Percentiles rank a stretch among this genome's conserved stretches.
Evolutionary conservation across 140 eudicot genomes (phyloP).

Genomic region (Flaveria floridana): DNA sequence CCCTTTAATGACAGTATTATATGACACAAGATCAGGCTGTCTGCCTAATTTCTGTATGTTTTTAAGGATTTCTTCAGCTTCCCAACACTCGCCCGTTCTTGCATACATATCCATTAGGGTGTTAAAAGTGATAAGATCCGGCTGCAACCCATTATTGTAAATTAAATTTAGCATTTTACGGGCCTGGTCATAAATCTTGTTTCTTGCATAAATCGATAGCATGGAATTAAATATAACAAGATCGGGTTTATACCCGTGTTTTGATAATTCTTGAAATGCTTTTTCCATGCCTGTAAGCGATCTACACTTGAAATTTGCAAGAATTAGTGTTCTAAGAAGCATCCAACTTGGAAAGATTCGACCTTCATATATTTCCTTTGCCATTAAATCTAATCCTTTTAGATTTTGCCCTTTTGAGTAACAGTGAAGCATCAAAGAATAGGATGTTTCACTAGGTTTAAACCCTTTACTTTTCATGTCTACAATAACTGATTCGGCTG

Average conservation of each 20-base stretch:
- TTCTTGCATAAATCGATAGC: constrained; percentile 77
- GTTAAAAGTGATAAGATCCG: constrained; percentile 84
- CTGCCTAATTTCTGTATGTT: constrained; percentile 52
- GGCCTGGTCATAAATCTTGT: constrained; percentile 74
- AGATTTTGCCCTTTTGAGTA: constrained; percentile 71
- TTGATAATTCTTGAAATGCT: constrained; percentile 67
- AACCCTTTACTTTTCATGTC: constrained; percentile 88
- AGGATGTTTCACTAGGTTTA: constrained; percentile 75
- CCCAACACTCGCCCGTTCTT: constrained; percentile 87
- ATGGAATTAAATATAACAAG: constrained; percentile 70
- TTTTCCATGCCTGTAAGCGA: constrained; percentile 72
- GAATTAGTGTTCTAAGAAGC: constrained; percentile 77
- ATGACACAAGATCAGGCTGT: constrained; percentile 87
- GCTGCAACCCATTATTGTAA: constrained; percentile 66
- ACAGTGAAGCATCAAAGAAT: constrained; percentile 78
- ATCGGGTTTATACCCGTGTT: constrained; percentile 77
- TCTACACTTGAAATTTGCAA: constrained; percentile 75
- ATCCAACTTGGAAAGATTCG: constrained; percentile 82
- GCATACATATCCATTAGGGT: constrained; percentile 96
- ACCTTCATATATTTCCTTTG: constrained; percentile 70
- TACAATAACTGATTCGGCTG: constrained; percentile 61
- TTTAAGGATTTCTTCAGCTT: constrained; percentile 76
- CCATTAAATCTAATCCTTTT: constrained; percentile 60
- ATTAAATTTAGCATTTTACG: constrained; percentile 57
- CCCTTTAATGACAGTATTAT: constrained; percentile 88